These are phyloP conservation scores for Helminthosporium solani DNA, from an alignment of 2,329 filamentous ascomycete genomes.

Conservation along the genomic window DNA sequence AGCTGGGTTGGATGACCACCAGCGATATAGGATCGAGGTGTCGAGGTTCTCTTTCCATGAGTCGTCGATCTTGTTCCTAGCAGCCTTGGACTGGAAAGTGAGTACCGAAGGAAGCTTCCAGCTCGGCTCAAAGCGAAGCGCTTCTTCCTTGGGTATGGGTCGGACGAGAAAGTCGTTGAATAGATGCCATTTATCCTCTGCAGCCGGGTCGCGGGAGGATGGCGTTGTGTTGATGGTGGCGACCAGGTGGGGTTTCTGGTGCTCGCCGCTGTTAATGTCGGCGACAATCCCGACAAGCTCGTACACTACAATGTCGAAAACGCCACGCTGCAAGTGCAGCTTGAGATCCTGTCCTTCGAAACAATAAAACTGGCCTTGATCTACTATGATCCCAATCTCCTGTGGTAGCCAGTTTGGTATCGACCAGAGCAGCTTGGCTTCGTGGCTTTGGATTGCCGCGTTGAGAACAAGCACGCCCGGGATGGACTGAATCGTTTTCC, in stretches of 20 bases:
- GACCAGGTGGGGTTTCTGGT: slow-evolving; percentile 86
- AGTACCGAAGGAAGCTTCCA: slow-evolving; percentile 94
- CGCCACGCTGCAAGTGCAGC: slow-evolving; percentile 73
- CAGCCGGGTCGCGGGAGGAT: slow-evolving; percentile 59
- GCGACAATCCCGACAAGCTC: slow-evolving; percentile 87
- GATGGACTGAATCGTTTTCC: slow-evolving; percentile 79
- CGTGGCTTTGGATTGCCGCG: slow-evolving; percentile 68
- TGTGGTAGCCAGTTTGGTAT: slow-evolving; percentile 88
- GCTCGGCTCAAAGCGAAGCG: slow-evolving; percentile 79
- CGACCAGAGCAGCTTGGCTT: slow-evolving; percentile 81
- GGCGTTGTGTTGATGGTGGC: slow-evolving; percentile 83
- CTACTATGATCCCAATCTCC: slow-evolving; percentile 89
- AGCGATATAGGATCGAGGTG: slow-evolving; percentile 78
- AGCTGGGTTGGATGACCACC: slow-evolving; percentile 53
- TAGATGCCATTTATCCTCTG: slow-evolving; percentile 80
- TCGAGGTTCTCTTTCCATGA: slow-evolving; percentile 85
- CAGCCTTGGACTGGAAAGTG: slow-evolving; percentile 78
- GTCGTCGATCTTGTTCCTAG: slow-evolving; percentile 79
- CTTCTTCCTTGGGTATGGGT: slow-evolving; percentile 76
- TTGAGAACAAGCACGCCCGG: slow-evolving; percentile 89
- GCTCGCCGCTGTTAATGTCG: slow-evolving; percentile 82
- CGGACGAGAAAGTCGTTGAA: slow-evolving; percentile 97
- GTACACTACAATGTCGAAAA: slow-evolving; percentile 82
- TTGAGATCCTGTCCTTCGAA: slow-evolving; percentile 90
- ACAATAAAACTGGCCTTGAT: slow-evolving; percentile 89